Conservation (phyloP, 371 early-diverging fungal genomes). For the Syncephalastrum contaminatum region DNA sequence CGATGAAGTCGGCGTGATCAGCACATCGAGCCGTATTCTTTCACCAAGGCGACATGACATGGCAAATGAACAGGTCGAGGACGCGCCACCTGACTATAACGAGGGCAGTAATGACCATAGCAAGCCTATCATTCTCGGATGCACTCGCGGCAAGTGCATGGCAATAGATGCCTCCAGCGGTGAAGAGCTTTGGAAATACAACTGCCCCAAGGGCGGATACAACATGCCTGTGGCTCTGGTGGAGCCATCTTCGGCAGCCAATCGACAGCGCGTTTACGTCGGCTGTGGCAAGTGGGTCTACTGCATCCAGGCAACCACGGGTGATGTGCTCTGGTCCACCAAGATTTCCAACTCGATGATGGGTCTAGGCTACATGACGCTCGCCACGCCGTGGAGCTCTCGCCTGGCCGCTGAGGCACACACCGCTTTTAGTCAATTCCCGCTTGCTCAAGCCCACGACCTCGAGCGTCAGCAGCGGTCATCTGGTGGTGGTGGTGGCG, state of each 20-base stretch:
- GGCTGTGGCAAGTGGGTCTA: conserved; percentile 27
- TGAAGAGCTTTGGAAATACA: conserved; percentile 20
- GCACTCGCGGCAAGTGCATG: conserved; percentile 29
- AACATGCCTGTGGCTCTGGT: conserved; percentile 23
- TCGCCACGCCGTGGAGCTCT: conserved; percentile 30
- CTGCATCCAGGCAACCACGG: conserved; percentile 20
- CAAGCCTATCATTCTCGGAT: conserved; percentile 21
- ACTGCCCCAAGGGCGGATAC: conserved; percentile 29
- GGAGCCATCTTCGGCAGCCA: conserved; percentile 14
- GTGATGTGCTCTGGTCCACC: conserved; percentile 18
- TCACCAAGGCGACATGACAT: conserved; percentile 3
- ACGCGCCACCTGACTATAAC: conserved; percentile 9
- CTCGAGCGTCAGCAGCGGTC: conserved; percentile 3
- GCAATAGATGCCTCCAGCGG: conserved; percentile 17
- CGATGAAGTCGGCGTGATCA: conserved; percentile 23
- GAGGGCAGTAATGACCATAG: background rate
- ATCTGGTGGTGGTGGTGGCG: conserved; percentile 4
- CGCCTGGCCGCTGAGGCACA: conserved; percentile 24
- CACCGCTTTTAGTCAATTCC: conserved; percentile 23
- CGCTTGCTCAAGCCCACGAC: conserved; percentile 11
- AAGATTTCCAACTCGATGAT: conserved; percentile 15
- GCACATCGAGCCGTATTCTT: conserved; percentile 15
- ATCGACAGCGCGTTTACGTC: conserved; percentile 17
- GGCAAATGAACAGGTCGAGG: background rate
- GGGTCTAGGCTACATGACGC: conserved; percentile 20